Base-by-base conservation (phyloP, 2,329 filamentous ascomycete species). In the Akanthomyces muscarius region DNA sequence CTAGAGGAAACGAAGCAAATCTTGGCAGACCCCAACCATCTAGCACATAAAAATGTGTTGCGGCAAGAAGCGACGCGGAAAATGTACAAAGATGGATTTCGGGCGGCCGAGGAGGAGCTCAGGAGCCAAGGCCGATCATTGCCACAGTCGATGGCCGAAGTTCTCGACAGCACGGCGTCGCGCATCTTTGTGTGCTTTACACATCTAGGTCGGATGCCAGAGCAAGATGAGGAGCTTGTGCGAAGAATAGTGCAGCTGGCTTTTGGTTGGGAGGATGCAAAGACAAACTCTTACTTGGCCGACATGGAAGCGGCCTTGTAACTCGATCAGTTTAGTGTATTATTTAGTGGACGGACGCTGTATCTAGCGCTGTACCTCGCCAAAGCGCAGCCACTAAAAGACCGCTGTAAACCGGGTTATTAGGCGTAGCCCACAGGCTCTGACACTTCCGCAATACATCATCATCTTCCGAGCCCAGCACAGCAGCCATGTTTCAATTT, bases 131-230 rank as follows among this genome's bases (percentile, higher is more conserved):
- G 54, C n/a, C 16, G 56, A 28, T 23, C 8, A 2, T 30, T 64
- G 0, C 48, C 18, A 0, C 18, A n/a, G 16, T 55, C 56, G 11
- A 64, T 69, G 28, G 50, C 65, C 42, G 62, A 66, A 1, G 54
- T 63, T 13, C 48, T 71, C 33, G 61, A 69, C 28, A 68, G 65
- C 21, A n/a, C 54, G 18, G 63, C 66, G 7, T 69, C 67, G 6
- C 64, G 65, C 33, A 65, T 70, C 21, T 68, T 67, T 47, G 65
- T 53, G 8, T 65, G 61, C 48, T 66, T 65, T 23, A 53, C 56
- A 0, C 33, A 54, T 13, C 54, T 68, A 5, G 64, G 62, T 5
- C 8, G 41, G 21, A 11, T 52, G 13, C 61, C 54, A 16, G 44
- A 51, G 14, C n/a, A 42, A 5, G 64, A 67, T 38, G 51, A 23